These are phyloP conservation scores for Carpinus viminea DNA, from an alignment of 306 rosid genomes.

Conservation along the genomic window DNA sequence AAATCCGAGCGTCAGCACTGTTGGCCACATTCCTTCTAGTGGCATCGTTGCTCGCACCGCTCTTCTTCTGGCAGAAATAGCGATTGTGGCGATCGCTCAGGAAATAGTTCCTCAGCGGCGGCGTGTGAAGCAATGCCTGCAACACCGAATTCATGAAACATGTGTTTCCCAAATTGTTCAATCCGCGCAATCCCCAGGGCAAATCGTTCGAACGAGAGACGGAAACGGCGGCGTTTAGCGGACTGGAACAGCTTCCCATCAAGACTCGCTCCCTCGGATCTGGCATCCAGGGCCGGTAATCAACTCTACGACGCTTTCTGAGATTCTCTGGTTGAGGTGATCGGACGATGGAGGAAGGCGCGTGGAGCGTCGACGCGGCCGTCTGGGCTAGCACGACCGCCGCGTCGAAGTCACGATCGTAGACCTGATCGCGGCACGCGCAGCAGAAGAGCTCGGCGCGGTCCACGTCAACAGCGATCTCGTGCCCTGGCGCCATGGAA, in stretches of 20 bases:
- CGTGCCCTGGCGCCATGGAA: constrained; percentile 69
- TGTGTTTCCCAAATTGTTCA: constrained; percentile 87
- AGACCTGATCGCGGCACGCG: constrained; percentile 82
- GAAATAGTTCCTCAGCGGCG: constrained; percentile 86
- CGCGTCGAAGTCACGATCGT: constrained; percentile 89
- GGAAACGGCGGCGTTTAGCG: constrained; percentile 29
- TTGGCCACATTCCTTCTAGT: constrained; percentile 32
- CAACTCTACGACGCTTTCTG: constrained; percentile 75
- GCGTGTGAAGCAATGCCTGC: constrained; percentile 92
- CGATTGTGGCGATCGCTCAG: constrained; percentile 83
- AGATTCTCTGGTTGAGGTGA: constrained; percentile 69
- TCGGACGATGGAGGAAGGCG: constrained; percentile 33
- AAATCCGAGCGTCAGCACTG: constrained; percentile 39
- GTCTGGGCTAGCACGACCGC: constrained; percentile 80
- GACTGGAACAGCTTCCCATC: constrained; percentile 53
- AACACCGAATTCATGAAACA: constrained; percentile 95
- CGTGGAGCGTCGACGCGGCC: constrained; percentile 51
- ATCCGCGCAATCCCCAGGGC: constrained; percentile 83
- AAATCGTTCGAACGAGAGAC: constrained; percentile 34
- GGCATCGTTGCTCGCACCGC: constrained; percentile 6
- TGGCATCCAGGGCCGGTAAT: constrained; percentile 76
- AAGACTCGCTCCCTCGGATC: constrained; percentile 60
- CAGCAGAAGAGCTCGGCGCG: constrained; percentile 97
- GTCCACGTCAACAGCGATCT: constrained; percentile 89
- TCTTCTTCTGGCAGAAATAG: constrained; percentile 70